Conservation (phyloP, 1,139 yeast species). For the Diutina ranongensis region DNA sequence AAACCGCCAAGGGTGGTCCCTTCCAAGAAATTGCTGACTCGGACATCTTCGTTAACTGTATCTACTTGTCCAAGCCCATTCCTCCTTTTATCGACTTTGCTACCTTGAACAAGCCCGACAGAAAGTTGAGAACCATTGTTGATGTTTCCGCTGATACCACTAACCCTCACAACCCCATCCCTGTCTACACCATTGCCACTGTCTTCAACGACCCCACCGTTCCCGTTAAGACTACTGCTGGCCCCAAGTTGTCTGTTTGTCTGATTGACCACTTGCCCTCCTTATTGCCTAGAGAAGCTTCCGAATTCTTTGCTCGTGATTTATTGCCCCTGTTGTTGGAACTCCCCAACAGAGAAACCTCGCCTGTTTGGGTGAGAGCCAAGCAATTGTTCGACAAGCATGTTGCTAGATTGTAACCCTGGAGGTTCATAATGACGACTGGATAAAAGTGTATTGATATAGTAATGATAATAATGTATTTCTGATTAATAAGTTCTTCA, state of each 20-base stretch:
- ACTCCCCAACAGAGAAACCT: constrained; percentile 66
- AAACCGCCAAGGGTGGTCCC: constrained; percentile 96
- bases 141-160: constrained; percentile 99
- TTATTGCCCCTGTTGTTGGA: constrained; percentile 79
- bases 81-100: constrained; percentile 79
- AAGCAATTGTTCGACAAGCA: constrained; percentile 73
- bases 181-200: constrained; percentile 83
- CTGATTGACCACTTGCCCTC: constrained; percentile 98
- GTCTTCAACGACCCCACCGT: constrained; percentile 89
- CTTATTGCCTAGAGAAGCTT: constrained; percentile 90
- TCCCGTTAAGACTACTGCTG: constrained; percentile 59
- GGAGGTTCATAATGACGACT: not conserved
- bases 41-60: constrained; percentile 91
- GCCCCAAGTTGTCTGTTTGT: constrained; percentile 81
- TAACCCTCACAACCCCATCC: constrained; percentile 95
- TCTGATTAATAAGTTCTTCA: not conserved
- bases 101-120: constrained; percentile 45
- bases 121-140: constrained; percentile 83
- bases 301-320: constrained; percentile 80
- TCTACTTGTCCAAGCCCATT: constrained; percentile 85
- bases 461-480: not conserved
- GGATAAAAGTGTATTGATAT: not conserved
- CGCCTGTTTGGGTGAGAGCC: constrained; percentile 91
- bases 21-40: constrained; percentile 81
- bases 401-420: constrained; percentile 45